Evolutionary conservation across 352 stramenopile species (phyloP), one percentile per base, ranked within the genome.

Genomic region (Pythium volutum): DNA sequence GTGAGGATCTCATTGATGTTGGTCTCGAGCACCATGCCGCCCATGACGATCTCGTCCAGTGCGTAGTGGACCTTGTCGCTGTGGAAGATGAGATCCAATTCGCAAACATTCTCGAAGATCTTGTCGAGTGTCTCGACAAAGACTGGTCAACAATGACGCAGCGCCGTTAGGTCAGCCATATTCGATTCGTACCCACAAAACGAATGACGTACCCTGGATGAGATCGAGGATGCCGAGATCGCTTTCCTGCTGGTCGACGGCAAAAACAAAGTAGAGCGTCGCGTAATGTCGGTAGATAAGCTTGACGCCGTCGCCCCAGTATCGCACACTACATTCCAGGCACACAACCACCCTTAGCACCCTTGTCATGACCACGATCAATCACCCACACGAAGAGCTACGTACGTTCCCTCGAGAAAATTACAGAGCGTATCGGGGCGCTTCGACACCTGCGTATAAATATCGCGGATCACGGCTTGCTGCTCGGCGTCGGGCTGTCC

Each of bases 21-120:
- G 31, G 97, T 99, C 76, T 99, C 97, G 27, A 99, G 81, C 46
- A 99, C 97, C 97, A 99, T 99, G 29, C 97, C 97, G 15, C 94
- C 97, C 97, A 99, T 99, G 42, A 99, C 97, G 68, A 99, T 99
- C 79, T 99, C 97, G 81, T 99, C 97, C 54, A 99, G 79, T 45
- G 98, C 91, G 69, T 97, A 98, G 66, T 98, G 91, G 25, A 97
- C 80, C 64, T 97, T 97, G 88, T 99, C 97, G 45, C 92, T 98
- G 81, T 99, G 96, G 81, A 99, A 99, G 71, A 99, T 99, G 34
- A 99, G 82, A 69, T 99, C 97, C 47, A 99, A 82, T 79, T 99
- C 97, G 79, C 97, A 99, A 20, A 99, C 97, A 82, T 99, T 99
- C 69, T 99, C 97, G 74, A 99, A 99, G 71, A 97, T 98, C 77